Evolutionary conservation across 2,329 filamentous ascomycete species (phyloP).

Genomic region (Trichophyton equinum): DNA sequence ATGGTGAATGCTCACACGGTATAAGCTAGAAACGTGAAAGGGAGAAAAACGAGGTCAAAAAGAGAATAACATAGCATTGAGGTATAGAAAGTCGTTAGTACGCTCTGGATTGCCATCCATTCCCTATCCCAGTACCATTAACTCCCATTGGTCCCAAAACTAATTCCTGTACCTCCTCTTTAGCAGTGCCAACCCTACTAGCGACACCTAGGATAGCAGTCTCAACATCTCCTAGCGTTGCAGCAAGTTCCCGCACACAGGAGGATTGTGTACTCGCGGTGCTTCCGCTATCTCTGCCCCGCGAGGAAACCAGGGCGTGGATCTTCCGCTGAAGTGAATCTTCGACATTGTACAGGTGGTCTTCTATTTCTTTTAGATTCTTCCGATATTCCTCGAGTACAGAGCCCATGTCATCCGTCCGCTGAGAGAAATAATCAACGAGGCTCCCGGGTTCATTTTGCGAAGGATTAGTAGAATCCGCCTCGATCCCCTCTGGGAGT

Average conservation of each 20-base stretch:
- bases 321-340: constrained; percentile 47
- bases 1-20: neutral
- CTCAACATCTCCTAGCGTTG: constrained; percentile 53
- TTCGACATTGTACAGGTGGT: constrained; percentile 53
- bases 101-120: constrained; percentile 8
- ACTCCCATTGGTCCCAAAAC: constrained; percentile 31
- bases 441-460: constrained; percentile 46
- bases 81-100: neutral
- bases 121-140: constrained; percentile 5
- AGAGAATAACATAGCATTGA: neutral
- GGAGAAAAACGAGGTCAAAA: neutral
- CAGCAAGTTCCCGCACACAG: constrained; percentile 38
- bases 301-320: constrained; percentile 39
- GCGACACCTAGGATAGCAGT: constrained; percentile 52
- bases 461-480: constrained; percentile 32
- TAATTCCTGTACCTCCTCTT: constrained; percentile 49
- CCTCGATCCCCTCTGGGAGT: constrained; percentile 35
- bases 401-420: constrained; percentile 49
- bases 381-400: constrained; percentile 46
- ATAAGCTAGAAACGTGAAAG: neutral
- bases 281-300: constrained; percentile 28
- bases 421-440: constrained; percentile 51
- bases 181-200: constrained; percentile 45
- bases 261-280: constrained; percentile 33
- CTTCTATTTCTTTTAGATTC: constrained; percentile 52